phyloP scores from a whole-genome alignment of 352 stramenopile genomes.

The Halophytophthora polymorphica region DNA sequence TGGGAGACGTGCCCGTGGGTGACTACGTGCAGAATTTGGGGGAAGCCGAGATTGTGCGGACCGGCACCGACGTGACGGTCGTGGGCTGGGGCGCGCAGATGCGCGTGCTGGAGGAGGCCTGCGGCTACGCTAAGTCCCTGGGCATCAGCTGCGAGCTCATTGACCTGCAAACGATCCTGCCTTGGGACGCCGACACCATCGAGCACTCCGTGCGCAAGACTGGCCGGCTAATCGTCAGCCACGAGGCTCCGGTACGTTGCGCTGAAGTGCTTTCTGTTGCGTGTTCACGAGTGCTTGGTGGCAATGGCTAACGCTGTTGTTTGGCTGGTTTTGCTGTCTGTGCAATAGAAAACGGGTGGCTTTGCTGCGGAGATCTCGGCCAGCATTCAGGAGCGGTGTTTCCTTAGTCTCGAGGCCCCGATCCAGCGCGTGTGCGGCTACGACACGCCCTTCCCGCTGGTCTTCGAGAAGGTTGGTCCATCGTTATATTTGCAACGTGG shows the following conservation, averaged over 20 bases:
- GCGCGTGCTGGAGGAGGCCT: slow-evolving; percentile 80
- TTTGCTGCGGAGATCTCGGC: slow-evolving; percentile 97
- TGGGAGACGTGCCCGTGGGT: slow-evolving; percentile 94
- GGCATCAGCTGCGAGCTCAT: slow-evolving; percentile 97
- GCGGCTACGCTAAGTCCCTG: slow-evolving; percentile 85
- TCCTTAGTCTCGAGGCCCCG: slow-evolving; percentile 94
- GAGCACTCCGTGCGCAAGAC: slow-evolving; percentile 96
- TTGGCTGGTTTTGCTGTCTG: slow-evolving; percentile 3
- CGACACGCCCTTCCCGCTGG: slow-evolving; percentile 96
- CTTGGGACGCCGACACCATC: slow-evolving; percentile 96
- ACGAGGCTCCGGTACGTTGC: slow-evolving; percentile 92
- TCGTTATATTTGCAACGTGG: not conserved
- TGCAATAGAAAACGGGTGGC: slow-evolving; percentile 76
- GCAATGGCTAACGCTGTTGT: slow-evolving; percentile 1
- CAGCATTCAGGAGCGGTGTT: slow-evolving; percentile 92
- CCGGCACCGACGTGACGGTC: slow-evolving; percentile 93
- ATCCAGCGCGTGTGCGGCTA: slow-evolving; percentile 94
- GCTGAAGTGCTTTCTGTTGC: not conserved
- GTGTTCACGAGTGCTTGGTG: slow-evolving; percentile 1
- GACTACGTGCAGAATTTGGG: slow-evolving; percentile 95
- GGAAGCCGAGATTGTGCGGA: slow-evolving; percentile 92
- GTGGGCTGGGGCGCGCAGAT: slow-evolving; percentile 94
- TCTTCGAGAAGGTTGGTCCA: slow-evolving; percentile 90
- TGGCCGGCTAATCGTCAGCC: slow-evolving; percentile 93
- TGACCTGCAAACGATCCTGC: slow-evolving; percentile 97